Conservation (phyloP, 2,329 filamentous ascomycete species). For the Lachnellula hyalina region DNA sequence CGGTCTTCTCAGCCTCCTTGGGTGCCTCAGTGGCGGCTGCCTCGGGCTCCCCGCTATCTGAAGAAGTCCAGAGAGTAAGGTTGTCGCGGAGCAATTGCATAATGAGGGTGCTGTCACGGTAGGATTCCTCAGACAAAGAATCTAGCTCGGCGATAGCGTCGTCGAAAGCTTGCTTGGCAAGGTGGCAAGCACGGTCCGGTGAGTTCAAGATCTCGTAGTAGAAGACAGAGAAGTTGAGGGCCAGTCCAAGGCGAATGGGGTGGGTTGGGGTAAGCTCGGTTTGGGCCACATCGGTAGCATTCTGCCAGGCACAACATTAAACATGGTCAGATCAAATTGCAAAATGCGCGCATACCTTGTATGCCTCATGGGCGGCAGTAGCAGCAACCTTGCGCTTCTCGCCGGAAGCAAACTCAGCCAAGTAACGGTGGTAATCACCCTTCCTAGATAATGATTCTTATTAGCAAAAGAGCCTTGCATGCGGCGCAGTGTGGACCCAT, state of each 20-base stretch:
- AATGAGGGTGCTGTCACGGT: conserved; percentile 98
- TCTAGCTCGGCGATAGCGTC: conserved; percentile 97
- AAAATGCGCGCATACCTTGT: conserved; percentile 65
- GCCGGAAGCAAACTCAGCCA: conserved; percentile 87
- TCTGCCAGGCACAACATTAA: conserved; percentile 46
- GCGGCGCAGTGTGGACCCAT: conserved; percentile 3
- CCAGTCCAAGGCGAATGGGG: conserved; percentile 95
- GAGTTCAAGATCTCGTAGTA: conserved; percentile 99
- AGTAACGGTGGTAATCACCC: conserved; percentile 94
- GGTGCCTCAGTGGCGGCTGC: conserved; percentile 49
- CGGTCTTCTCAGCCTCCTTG: conserved; percentile 55
- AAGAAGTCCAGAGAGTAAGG: conserved; percentile 96
- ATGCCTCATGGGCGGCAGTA: conserved; percentile 85
- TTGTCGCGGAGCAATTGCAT: conserved; percentile 99
- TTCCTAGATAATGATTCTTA: conserved; percentile 56
- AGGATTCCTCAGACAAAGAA: conserved; percentile 94
- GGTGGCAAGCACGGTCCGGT: conserved; percentile 93
- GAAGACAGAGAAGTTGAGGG: conserved; percentile 98
- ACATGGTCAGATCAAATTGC: conserved; percentile 16
- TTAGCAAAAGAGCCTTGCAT: conserved; percentile 13
- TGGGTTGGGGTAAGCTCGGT: conserved; percentile 96
- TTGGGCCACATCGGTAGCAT: conserved; percentile 96
- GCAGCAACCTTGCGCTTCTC: conserved; percentile 89
- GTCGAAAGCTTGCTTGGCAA: conserved; percentile 98
- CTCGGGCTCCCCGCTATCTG: conserved; percentile 77